Evolutionary conservation across 2,329 filamentous ascomycete species (phyloP), one percentile per base, ranked within the genome.

Genomic region (Aspergillus bombycis): DNA sequence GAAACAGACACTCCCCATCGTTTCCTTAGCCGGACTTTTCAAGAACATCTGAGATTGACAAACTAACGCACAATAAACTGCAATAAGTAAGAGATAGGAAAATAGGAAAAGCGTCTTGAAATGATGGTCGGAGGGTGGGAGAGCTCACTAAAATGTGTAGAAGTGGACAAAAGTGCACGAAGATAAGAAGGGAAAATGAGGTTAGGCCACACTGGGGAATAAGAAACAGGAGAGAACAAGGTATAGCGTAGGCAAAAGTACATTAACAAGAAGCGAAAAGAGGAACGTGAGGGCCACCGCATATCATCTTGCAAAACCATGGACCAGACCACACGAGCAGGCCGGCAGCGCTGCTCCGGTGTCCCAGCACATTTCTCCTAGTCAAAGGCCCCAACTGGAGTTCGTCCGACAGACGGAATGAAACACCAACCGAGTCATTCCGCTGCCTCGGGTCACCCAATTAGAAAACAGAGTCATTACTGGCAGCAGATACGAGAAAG

Each of bases 171-270:
- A 67, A 65, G 63, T 62, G 64, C 66, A 69, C 62, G 53, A 56
- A 69, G 66, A 48, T 45, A 50, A 63, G 54, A 41, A 65, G 68
- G 61, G 70, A 66, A 52, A 57, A 67, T 57, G 68, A 63, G 65
- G 67, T 63, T 48, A 66, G 61, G 65, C 66, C 67, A 63, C 69
- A 70, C 62, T 54, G 70, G 67, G 65, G 61, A 72, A 68, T 64
- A 71, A 68, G 65, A 68, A 70, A 67, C 65, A 67, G 66, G 68
- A 61, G 65, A 67, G 67, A 70, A 67, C 67, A 69, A 76, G 73
- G 73, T 75, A 75, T 75, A 77, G 69, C 72, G 70, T 75, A 72
- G 73, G 67, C 71, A 73, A 73, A 73, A 77, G 72, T 77, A 78
- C 75, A 77, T 76, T 26, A 70, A 76, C 72, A 76, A 75, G 74